Percentiles rank a stretch among this genome's conserved stretches.
Evolutionary conservation across 768 basidiomycete species (phyloP).

Genomic region (Tulasnella sp.): DNA sequence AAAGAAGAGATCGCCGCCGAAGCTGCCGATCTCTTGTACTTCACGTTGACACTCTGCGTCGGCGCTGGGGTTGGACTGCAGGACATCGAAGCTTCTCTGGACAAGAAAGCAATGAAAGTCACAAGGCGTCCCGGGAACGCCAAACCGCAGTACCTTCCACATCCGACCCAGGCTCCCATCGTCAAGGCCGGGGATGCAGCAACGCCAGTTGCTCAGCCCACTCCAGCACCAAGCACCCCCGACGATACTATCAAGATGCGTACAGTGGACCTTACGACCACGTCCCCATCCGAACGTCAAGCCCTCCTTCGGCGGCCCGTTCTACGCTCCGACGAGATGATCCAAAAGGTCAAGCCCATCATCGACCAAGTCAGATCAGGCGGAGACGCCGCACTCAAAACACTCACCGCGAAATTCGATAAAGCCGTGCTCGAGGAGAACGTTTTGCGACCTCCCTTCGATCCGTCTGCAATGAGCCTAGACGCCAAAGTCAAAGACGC

Average conservation of each 20-base stretch:
- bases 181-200: conserved; percentile 22
- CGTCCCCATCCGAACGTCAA: conserved; percentile 42
- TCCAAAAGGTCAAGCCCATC: conserved; percentile 86
- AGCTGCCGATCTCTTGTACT: conserved; percentile 90
- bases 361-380: conserved; percentile 71
- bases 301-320: conserved; percentile 79
- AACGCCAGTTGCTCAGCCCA: conserved; percentile 15
- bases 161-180: conserved; percentile 15
- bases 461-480: conserved; percentile 48
- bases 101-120: conserved; percentile 74
- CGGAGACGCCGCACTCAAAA: conserved; percentile 78
- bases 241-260: conserved; percentile 63
- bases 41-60: conserved; percentile 74
- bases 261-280: conserved; percentile 44
- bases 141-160: conserved; percentile 48
- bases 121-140: conserved; percentile 83
- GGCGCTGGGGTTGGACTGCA: conserved; percentile 66
- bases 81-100: conserved; percentile 75
- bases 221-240: conserved; percentile 22
- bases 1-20: conserved; percentile 84
- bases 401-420: conserved; percentile 90
- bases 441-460: conserved; percentile 67
- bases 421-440: conserved; percentile 58
- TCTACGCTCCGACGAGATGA: conserved; percentile 75
- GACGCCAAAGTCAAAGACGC: conserved; percentile 56